A percentile compares a stretch with the other conserved stretches of the same genome.
These are phyloP conservation scores for Saprolegnia diclina DNA, from an alignment of 352 stramenopile species.

Conservation along the genomic window DNA sequence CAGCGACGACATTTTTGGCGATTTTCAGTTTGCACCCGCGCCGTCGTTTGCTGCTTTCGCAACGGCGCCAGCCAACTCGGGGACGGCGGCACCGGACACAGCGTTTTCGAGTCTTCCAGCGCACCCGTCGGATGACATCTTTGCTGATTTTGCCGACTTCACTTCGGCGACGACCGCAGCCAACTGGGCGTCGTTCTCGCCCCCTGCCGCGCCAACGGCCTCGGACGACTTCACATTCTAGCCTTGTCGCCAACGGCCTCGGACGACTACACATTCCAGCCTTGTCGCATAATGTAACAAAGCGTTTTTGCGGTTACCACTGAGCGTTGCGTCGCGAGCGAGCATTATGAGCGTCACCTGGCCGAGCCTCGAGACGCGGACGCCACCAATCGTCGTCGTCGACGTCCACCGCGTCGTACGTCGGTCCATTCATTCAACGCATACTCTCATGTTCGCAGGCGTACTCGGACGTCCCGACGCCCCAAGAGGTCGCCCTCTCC, in stretches of 20 bases:
- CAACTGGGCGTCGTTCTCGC: background rate
- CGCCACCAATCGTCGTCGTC: constrained; percentile 19
- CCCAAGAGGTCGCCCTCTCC: constrained; percentile 65
- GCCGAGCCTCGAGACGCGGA: background rate
- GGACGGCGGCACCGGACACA: background rate
- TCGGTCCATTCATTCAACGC: background rate
- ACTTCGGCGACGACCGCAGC: background rate
- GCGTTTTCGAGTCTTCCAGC: constrained; percentile 16
- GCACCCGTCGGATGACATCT: background rate
- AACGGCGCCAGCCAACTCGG: background rate
- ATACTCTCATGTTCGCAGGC: constrained; percentile 33
- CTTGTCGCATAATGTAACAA: background rate
- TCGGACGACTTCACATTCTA: constrained; percentile 19
- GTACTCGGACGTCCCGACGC: constrained; percentile 64
- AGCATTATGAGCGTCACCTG: background rate
- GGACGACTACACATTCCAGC: constrained; percentile 16
- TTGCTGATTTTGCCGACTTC: constrained; percentile 26
- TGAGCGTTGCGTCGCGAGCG: too few relatives aligned
- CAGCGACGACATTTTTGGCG: constrained; percentile 25
- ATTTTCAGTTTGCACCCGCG: background rate
- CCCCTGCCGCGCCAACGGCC: background rate
- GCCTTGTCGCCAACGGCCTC: background rate
- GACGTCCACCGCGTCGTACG: constrained; percentile 17
- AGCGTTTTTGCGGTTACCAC: too few relatives aligned
- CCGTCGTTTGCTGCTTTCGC: background rate